phyloP scores from a whole-genome alignment of 352 stramenopile species.

The Plasmopara viticola region DNA sequence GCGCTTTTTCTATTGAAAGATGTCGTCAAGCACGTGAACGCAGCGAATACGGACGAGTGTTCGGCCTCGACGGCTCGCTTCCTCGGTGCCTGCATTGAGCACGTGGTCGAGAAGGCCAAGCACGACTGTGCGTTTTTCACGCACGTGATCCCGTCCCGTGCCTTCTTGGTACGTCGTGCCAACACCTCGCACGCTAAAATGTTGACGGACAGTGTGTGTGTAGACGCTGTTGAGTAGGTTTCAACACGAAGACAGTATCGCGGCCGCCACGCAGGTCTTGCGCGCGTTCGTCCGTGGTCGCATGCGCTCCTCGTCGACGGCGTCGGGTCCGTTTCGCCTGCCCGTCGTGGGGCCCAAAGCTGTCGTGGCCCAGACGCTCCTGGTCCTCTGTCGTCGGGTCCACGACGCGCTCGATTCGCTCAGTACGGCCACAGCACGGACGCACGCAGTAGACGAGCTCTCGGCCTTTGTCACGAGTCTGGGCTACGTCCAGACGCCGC shows the following conservation, averaged over 20 bases:
- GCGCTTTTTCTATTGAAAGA: slow-evolving; percentile 81
- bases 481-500: slow-evolving; percentile 22
- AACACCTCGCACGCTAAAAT: background rate
- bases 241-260: slow-evolving; percentile 67
- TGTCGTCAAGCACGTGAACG: slow-evolving; percentile 76
- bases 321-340: slow-evolving; percentile 38
- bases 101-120: slow-evolving; percentile 68
- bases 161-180: slow-evolving; percentile 49
- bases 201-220: background rate
- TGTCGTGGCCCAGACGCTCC: slow-evolving; percentile 77
- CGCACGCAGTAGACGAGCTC: slow-evolving; percentile 59
- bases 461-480: slow-evolving; percentile 74
- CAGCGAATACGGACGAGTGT: slow-evolving; percentile 46
- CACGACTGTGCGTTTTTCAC: slow-evolving; percentile 64
- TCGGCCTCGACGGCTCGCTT: slow-evolving; percentile 62
- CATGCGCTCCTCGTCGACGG: slow-evolving; percentile 18
- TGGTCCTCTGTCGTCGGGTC: slow-evolving; percentile 79
- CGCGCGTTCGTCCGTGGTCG: slow-evolving; percentile 54
- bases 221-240: slow-evolving; percentile 84
- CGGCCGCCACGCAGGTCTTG: slow-evolving; percentile 81
- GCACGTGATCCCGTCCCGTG: slow-evolving; percentile 60
- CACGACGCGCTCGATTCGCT: slow-evolving; percentile 82
- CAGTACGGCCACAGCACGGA: slow-evolving; percentile 48
- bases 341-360: slow-evolving; percentile 65
- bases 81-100: slow-evolving; percentile 68